Percentiles rank a stretch among this genome's conserved stretches.
Conservation (phyloP, 345 rosid species). For the Anacardium occidentale region DNA sequence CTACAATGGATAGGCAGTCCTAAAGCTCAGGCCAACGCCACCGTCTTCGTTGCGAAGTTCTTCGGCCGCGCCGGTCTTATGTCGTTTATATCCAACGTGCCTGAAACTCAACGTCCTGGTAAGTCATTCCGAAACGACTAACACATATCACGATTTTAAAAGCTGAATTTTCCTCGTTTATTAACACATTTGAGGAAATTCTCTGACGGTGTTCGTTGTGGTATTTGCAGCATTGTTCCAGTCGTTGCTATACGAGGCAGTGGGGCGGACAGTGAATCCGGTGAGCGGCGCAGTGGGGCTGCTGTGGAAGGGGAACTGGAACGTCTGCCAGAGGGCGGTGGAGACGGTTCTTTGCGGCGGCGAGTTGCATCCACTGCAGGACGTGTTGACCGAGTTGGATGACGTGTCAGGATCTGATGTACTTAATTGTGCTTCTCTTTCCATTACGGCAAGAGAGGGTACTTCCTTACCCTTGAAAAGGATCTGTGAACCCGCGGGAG, state of each 20-base stretch:
- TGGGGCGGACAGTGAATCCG: conserved; percentile 67
- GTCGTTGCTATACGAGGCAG: conserved; percentile 65
- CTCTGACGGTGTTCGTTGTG: not conserved
- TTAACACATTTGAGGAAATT: too few relatives aligned
- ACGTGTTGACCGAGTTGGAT: conserved; percentile 23
- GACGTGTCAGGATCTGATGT: conserved; percentile 17
- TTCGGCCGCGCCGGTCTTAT: conserved; percentile 91
- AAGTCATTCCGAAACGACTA: not conserved
- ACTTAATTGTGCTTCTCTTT: not conserved
- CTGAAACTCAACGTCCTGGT: conserved; percentile 63
- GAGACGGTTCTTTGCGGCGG: conserved; percentile 65
- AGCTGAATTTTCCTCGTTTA: too few relatives aligned
- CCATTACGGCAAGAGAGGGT: not conserved
- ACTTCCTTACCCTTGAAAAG: conserved; percentile 15
- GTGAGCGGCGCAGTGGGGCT: conserved; percentile 72
- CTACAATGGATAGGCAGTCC: conserved; percentile 58
- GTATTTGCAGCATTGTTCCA: conserved; percentile 55
- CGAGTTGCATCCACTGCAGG: conserved; percentile 41
- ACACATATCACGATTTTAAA: too few relatives aligned
- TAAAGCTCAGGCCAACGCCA: conserved; percentile 81
- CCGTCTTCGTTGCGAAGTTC: conserved; percentile 83
- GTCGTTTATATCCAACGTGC: conserved; percentile 71
- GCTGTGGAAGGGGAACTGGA: conserved; percentile 74
- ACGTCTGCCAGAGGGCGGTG: conserved; percentile 53
- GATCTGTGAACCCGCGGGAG: conserved; percentile 8